phyloP scores from a whole-genome alignment of 768 basidiomycete genomes.

The Lentinula sp. region DNA sequence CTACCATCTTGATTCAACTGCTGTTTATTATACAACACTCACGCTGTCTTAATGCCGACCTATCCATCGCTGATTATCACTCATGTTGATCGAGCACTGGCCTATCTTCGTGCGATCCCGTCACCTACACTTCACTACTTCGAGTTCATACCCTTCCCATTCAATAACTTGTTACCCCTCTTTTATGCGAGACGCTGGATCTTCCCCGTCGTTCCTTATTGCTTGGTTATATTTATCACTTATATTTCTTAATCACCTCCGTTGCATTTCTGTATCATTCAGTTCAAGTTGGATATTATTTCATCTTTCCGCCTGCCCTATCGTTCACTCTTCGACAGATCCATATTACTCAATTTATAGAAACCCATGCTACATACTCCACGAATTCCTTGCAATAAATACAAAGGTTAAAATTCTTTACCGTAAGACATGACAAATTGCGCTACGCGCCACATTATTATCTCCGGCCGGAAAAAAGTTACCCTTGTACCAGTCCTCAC shows the following conservation, averaged over 20 bases:
- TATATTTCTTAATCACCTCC: background rate
- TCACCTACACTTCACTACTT: background rate
- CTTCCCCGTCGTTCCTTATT: background rate
- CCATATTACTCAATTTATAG: background rate
- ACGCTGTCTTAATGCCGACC: conserved; percentile 4
- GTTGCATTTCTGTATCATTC: background rate
- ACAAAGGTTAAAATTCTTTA: too few relatives aligned
- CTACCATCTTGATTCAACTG: background rate
- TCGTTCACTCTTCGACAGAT: background rate
- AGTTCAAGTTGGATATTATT: background rate
- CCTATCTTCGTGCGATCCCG: background rate
- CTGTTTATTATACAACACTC: background rate
- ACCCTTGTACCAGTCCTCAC: background rate
- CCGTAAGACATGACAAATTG: too few relatives aligned
- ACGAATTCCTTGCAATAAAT: too few relatives aligned
- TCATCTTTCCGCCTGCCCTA: background rate
- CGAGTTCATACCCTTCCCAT: background rate
- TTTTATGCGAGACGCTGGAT: background rate
- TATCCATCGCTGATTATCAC: background rate
- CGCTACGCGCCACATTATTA: too few relatives aligned
- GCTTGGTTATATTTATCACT: background rate
- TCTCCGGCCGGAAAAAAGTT: too few relatives aligned
- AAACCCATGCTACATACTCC: too few relatives aligned
- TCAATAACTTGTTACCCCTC: background rate
- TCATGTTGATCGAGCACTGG: background rate